These are phyloP conservation scores for Amylocarpus encephaloides DNA, from an alignment of 2,329 filamentous ascomycete species.

Conservation along the genomic window DNA sequence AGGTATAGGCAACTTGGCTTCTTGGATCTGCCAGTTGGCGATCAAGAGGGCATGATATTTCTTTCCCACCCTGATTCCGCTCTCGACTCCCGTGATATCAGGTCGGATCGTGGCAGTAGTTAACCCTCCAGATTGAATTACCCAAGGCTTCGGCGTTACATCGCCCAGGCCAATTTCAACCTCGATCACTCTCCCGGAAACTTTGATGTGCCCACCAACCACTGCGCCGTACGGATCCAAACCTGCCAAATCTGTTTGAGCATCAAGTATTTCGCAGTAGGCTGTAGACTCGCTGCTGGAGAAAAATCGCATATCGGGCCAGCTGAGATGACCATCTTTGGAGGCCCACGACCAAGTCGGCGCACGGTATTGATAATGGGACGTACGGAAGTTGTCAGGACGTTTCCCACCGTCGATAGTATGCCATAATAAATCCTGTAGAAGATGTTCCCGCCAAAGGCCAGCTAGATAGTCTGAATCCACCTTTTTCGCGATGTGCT, in stretches of 20 bases:
- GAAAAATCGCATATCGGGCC: slow-evolving; percentile 7
- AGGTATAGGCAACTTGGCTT: not conserved
- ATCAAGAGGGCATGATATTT: not conserved
- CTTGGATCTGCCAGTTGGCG: slow-evolving; percentile 2
- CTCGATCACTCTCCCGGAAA: not conserved
- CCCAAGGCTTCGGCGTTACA: not conserved
- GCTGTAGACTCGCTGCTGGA: not conserved
- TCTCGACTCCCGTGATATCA: not conserved
- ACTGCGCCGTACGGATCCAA: slow-evolving; percentile 15
- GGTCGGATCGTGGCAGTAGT: not conserved
- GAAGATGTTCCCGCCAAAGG: slow-evolving; percentile 7
- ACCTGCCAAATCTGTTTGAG: slow-evolving; percentile 1
- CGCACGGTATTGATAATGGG: slow-evolving; percentile 1
- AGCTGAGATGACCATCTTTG: slow-evolving; percentile 8
- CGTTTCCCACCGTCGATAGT: not conserved
- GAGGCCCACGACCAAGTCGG: slow-evolving; percentile 16
- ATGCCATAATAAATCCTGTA: slow-evolving; percentile 13
- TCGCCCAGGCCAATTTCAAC: not conserved
- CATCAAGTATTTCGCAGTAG: slow-evolving; percentile 11
- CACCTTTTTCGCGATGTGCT: slow-evolving; percentile 1
- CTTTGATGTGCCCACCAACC: slow-evolving; percentile 8
- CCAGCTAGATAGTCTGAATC: slow-evolving; percentile 9
- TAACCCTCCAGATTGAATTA: not conserved
- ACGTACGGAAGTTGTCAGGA: not conserved
- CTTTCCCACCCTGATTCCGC: not conserved